Percentiles rank a stretch among this genome's conserved stretches.
Conservation (phyloP, 352 stramenopile genomes). For the Phytophthora quininea region DNA sequence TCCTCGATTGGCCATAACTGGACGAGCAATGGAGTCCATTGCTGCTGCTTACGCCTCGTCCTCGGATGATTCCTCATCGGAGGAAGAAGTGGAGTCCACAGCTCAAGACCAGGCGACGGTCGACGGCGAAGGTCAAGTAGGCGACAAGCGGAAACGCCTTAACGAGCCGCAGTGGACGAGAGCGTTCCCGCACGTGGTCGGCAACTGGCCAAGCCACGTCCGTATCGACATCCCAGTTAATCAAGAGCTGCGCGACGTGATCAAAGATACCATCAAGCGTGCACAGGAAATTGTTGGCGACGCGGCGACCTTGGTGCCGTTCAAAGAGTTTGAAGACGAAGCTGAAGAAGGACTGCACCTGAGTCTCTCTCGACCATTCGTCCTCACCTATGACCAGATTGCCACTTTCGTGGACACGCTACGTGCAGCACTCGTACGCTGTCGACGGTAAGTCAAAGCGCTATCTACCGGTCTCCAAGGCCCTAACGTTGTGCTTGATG, state of each 20-base stretch:
- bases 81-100: conserved; percentile 19
- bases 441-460: conserved; percentile 47
- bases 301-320: conserved; percentile 41
- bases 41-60: conserved; percentile 40
- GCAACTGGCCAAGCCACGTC: conserved; percentile 86
- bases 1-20: background rate
- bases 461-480: background rate
- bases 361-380: conserved; percentile 81
- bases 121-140: conserved; percentile 2
- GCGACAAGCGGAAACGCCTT: conserved; percentile 52
- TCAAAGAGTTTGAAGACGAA: conserved; percentile 25
- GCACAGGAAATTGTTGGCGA: conserved; percentile 38
- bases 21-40: conserved; percentile 52
- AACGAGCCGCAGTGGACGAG: conserved; percentile 56
- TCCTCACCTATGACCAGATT: conserved; percentile 75
- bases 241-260: conserved; percentile 31
- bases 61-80: conserved; percentile 25
- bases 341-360: conserved; percentile 48
- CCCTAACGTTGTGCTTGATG: background rate
- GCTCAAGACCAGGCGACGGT: background rate
- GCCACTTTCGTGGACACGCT: conserved; percentile 68
- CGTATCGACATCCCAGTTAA: conserved; percentile 48
- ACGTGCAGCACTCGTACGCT: conserved; percentile 72
- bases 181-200: conserved; percentile 75
- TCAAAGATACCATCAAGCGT: conserved; percentile 31